Evolutionary conservation across 164 flowering plant genomes (phyloP).

Genomic region (Taxillus chinensis): DNA sequence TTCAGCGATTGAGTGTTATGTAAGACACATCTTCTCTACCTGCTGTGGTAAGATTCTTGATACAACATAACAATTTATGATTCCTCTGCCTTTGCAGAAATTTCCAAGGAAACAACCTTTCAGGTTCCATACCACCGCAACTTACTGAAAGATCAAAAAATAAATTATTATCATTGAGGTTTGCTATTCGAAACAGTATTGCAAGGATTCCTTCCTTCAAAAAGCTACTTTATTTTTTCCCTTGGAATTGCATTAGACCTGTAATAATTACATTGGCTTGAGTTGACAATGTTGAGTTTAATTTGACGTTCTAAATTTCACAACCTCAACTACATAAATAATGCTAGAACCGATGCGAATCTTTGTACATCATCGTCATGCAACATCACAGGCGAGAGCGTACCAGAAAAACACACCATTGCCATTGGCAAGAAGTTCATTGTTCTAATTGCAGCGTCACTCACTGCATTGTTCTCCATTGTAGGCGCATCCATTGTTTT

Average conservation of each 20-base stretch:
- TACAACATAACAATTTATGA: background rate
- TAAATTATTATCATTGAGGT: slow-evolving; percentile 18
- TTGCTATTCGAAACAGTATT: background rate
- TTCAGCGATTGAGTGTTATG: slow-evolving; percentile 13
- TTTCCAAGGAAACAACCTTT: slow-evolving; percentile 15
- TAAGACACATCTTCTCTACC: slow-evolving; percentile 10
- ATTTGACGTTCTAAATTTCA: background rate
- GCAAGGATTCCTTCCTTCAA: no score
- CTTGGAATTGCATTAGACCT: no score
- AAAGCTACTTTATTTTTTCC: no score
- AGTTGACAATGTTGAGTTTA: no score
- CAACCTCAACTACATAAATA: background rate
- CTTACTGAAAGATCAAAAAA: slow-evolving; percentile 14
- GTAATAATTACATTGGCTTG: no score
- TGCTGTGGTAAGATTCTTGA: background rate
- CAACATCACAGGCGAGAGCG: background rate
- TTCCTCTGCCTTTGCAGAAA: slow-evolving; percentile 7
- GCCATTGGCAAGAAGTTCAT: background rate
- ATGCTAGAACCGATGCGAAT: slow-evolving; percentile 12
- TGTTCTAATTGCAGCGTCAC: slow-evolving; percentile 13
- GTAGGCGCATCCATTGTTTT: slow-evolving; percentile 3
- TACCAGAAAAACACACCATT: background rate
- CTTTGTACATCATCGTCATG: slow-evolving; percentile 16
- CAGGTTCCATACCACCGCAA: slow-evolving; percentile 16
- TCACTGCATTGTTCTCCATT: background rate